A percentile compares a stretch with the other conserved stretches of the same genome.
Conservation (phyloP, 192 early-diverging fungal genomes). For the Helicostylum pulchrum region DNA sequence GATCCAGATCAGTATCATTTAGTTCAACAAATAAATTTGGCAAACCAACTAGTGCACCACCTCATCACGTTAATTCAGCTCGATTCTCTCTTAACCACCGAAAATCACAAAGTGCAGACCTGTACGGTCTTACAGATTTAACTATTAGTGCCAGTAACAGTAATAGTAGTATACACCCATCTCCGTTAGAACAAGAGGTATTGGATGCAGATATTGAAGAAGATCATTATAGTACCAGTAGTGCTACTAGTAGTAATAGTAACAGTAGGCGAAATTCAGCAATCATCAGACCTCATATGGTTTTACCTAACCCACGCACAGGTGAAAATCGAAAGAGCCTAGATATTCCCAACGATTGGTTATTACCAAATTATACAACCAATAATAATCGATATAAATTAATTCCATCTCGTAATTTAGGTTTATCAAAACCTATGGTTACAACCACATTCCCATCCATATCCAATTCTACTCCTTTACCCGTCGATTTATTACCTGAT, state of each 20-base stretch:
- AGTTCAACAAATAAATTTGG: slow-evolving; percentile 8
- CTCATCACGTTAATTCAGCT: not conserved
- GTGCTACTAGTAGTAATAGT: not conserved
- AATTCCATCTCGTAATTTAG: slow-evolving; percentile 6
- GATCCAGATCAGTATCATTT: slow-evolving; percentile 23
- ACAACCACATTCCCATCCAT: slow-evolving; percentile 33
- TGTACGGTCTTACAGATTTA: slow-evolving; percentile 11
- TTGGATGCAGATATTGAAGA: not conserved
- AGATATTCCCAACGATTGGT: slow-evolving; percentile 27
- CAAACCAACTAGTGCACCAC: not conserved
- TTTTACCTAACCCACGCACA: not conserved
- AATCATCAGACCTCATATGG: slow-evolving; percentile 25
- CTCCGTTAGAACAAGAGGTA: not conserved
- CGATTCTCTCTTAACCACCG: slow-evolving; percentile 9
- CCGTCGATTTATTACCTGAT: not conserved
- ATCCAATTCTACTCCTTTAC: slow-evolving; percentile 26
- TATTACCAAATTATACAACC: not conserved
- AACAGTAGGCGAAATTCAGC: not conserved
- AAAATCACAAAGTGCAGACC: slow-evolving; percentile 32
- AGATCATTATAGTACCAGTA: not conserved
- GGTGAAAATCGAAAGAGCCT: slow-evolving; percentile 17
- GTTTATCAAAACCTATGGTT: slow-evolving; percentile 23
- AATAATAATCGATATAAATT: not conserved
- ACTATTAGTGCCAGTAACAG: not conserved
- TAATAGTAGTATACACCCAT: too few relatives aligned